Percentiles rank a stretch among this genome's conserved stretches.
Conservation (phyloP, 1,284 basidiomycete species). For the Tilletia setariae region DNA sequence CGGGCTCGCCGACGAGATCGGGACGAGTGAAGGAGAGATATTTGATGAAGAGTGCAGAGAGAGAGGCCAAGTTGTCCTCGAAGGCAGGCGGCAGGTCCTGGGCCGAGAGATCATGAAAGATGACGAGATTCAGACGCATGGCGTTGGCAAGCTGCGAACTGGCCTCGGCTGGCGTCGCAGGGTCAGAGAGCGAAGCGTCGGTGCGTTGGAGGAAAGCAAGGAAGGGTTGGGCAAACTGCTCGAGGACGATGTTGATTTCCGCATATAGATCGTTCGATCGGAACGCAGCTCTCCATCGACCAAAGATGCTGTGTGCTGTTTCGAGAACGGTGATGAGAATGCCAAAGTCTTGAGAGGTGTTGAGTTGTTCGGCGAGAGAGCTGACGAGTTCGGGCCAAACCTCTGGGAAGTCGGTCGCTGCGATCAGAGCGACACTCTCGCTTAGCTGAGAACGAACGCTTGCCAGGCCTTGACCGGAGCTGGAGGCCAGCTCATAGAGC, state of each 20-base stretch:
- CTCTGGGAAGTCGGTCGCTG: constrained; percentile 47
- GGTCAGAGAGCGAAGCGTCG: constrained; percentile 50
- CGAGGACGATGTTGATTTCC: constrained; percentile 87
- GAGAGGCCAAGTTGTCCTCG: constrained; percentile 72
- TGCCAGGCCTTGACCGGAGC: constrained; percentile 31
- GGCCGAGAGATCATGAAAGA: constrained; percentile 90
- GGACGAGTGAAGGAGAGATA: constrained; percentile 65
- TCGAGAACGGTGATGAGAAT: constrained; percentile 85
- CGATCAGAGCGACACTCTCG: constrained; percentile 46
- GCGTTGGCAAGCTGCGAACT: constrained; percentile 50
- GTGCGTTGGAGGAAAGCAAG: constrained; percentile 60
- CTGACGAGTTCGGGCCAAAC: constrained; percentile 45
- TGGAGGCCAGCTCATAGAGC: constrained; percentile 70
- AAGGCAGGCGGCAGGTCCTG: constrained; percentile 93
- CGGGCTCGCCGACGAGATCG: constrained; percentile 58
- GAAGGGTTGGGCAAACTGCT: constrained; percentile 77
- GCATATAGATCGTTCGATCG: constrained; percentile 81
- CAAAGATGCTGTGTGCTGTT: constrained; percentile 93
- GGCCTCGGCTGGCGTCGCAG: constrained; percentile 40
- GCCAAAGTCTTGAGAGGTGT: constrained; percentile 69
- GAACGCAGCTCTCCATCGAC: constrained; percentile 84
- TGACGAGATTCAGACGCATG: constrained; percentile 69
- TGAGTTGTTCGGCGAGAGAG: constrained; percentile 68
- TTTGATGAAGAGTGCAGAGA: constrained; percentile 40
- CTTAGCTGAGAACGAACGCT: constrained; percentile 44